Evolutionary conservation across 108 stramenopile genomes (phyloP), one percentile per base, ranked within the genome.

Genomic region (Aurantiochytrium sp.): DNA sequence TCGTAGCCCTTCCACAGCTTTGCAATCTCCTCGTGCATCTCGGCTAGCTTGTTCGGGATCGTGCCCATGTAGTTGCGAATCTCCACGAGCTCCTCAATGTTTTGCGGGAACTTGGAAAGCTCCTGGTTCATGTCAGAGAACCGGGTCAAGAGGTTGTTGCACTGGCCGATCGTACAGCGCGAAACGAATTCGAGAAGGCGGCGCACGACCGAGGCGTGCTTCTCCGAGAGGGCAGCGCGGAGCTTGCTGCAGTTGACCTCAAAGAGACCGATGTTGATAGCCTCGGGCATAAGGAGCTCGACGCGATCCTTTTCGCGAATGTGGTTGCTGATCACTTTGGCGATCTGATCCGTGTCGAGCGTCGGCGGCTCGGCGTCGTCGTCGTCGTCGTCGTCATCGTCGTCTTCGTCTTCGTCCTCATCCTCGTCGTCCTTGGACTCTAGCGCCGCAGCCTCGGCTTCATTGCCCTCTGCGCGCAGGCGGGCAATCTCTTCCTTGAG

Each of bases 51-150:
- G 54, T 89, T 87, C 19, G 55, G 65, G 30, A 91, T 55, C 30
- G 48, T 68, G 36, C 39, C 55, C 15, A 87, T 85, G 69, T 68
- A 89, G 42, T 91, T 87, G 54, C 90, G 45, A 85, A 91, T 86
- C 24, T 89, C 92, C 22, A 22, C 54, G 22, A 90, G 87, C 88
- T 94, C 91, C 69, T 94, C 94, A 65, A 94, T 94, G 85, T 93
- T 88, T 41, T 90, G 87, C 32, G 94, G 93, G 31, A 86, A 53
- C 36, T 69, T 45, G 17, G 39, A 17, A 22, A 94, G 90, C 86
- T 37, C 86, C 54, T 86, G 48, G 21, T 87, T 50, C 34, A 93
- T 90, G 53, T 54, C 24, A 53, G 87, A 37, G 68, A 93, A 94
- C 32, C 55, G 52, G 17, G 42, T 19, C 54, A 89, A 30, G 22